Base-by-base conservation (phyloP, 108 stramenopile genomes). In the Skeletonema menzelii region DNA sequence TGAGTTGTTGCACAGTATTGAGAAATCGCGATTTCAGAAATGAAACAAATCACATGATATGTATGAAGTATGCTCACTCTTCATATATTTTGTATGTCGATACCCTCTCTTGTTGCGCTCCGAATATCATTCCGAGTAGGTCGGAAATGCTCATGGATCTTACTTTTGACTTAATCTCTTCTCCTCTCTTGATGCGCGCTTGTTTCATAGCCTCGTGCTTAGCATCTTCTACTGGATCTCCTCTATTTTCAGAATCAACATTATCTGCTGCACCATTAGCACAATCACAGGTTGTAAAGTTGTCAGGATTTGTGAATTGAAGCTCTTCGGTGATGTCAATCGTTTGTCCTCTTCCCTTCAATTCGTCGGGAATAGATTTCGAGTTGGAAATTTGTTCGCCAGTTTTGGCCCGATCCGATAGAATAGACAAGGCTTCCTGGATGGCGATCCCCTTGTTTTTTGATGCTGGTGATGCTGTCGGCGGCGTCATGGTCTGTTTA, bases 311-410 rank as follows among this genome's bases (percentile, higher is more conserved):
- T 24, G 81, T 53, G 32, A 78, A 78, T 31, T 82, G 47, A 37
- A 69, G 37, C 55, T 67, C 66, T 58, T 72, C 71, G 19, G 75
- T 19, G 42, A 94, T 53, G 66, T 89, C 82, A 61, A 95, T 89
- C 14, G 68, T 82, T 78, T 95, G 94, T 12, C 94, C 93, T 86
- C 91, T 85, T 10, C 58, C 53, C 69, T 84, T 88, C 47, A 75
- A 28, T 34, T 79, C 83, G 4, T 78, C 77, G 2, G 85, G 63
- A 10, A 79, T 53, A 3, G 44, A 55, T 6, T 67, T 63, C 2
- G 63, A 30, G 15, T 70, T 42, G 22, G 62, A 24, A 28, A 67
- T 56, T 64, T 38, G 63, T 27, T 63, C 61, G 28, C 55, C 66
- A 5, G 57, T 65, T 31, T 56, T 66, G 17, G 76, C 62, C 17